Evolutionary conservation across 2,329 filamentous ascomycete species (phyloP).

Genomic region (Fulvia fulva): DNA sequence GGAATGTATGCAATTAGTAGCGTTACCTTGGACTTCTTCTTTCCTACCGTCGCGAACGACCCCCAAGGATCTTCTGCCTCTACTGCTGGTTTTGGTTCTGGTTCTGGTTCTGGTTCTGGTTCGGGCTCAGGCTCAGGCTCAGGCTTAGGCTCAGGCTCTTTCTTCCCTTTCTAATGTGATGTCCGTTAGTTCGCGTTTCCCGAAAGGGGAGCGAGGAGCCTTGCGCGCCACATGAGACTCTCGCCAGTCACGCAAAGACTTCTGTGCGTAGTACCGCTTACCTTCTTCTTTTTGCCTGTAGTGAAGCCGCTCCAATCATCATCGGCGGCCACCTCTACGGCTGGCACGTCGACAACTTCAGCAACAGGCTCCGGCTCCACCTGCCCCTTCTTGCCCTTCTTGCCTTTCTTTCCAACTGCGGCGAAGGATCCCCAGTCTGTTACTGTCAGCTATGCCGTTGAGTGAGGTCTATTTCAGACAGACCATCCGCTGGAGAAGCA

Average conservation of each 20-base stretch:
- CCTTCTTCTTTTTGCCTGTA: neutral
- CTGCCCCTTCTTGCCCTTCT: constrained; percentile 21
- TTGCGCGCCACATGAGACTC: too few species aligned
- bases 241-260: too few species aligned
- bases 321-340: constrained; percentile 10
- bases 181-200: neutral
- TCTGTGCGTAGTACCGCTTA: too few species aligned
- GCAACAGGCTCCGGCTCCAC: constrained; percentile 20
- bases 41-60: constrained; percentile 14
- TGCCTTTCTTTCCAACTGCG: constrained; percentile 35
- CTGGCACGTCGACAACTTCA: constrained; percentile 8
- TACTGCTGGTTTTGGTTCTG: too few species aligned
- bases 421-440: constrained; percentile 38
- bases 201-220: too few species aligned
- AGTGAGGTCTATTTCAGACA: neutral
- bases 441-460: neutral
- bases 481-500: constrained; percentile 27
- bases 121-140: constrained; percentile 33
- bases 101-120: too few species aligned
- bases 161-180: neutral
- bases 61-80: constrained; percentile 30
- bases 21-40: constrained; percentile 26
- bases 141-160: constrained; percentile 33
- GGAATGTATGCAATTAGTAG: constrained; percentile 1
- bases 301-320: neutral